Evolutionary conservation across 2,329 filamentous ascomycete genomes (phyloP).

Genomic region (Penicillium fuscoglaucum): DNA sequence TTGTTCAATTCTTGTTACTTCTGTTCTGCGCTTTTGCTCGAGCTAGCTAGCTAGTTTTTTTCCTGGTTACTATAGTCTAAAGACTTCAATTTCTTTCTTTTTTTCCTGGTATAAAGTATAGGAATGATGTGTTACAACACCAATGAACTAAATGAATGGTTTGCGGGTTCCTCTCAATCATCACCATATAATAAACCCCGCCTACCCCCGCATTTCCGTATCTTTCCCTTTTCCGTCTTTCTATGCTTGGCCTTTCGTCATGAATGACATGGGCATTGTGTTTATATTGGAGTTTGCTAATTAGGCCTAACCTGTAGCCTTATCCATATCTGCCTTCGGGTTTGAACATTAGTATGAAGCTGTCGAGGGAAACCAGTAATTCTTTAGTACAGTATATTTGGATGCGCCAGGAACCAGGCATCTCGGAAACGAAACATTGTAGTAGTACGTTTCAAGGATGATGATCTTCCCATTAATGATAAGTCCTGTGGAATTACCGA

Average conservation of each 20-base stretch:
- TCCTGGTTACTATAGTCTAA: constrained; percentile 10
- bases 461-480: too few species aligned
- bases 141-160: not conserved
- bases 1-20: constrained; percentile 2
- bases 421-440: too few species aligned
- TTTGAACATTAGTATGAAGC: too few species aligned
- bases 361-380: too few species aligned
- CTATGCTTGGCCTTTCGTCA: not conserved
- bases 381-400: too few species aligned
- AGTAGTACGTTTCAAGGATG: too few species aligned
- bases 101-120: not conserved
- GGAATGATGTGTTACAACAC: not conserved
- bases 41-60: constrained; percentile 12
- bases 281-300: too few species aligned
- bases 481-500: too few species aligned
- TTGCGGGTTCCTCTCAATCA: not conserved
- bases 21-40: not conserved
- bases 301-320: too few species aligned
- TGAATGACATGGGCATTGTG: not conserved
- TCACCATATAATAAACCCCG: not conserved
- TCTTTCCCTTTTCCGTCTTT: not conserved
- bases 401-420: too few species aligned
- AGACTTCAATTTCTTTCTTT: not conserved
- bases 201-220: not conserved
- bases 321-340: too few species aligned